phyloP scores from a whole-genome alignment of 2,329 filamentous ascomycete species.

The Alternaria gansuensis region DNA sequence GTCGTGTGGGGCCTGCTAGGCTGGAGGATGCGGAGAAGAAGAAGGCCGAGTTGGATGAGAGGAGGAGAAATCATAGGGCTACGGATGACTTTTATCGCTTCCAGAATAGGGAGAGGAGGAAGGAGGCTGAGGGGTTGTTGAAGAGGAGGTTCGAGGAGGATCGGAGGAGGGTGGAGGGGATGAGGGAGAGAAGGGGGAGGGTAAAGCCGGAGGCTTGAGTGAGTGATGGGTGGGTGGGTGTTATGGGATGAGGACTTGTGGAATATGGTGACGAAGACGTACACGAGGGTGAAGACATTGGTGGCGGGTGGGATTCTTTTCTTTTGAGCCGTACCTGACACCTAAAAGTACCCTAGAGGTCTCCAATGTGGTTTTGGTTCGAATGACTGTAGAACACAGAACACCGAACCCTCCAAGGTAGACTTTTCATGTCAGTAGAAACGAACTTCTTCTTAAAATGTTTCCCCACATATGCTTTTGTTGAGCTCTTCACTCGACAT shows the following conservation, averaged over 20 bases:
- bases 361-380: too few relatives aligned
- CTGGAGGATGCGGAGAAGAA: conserved; percentile 70
- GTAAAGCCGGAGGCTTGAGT: conserved; percentile 40
- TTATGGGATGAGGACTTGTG: too few relatives aligned
- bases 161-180: conserved; percentile 72
- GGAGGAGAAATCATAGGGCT: conserved; percentile 66
- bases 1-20: conserved; percentile 73
- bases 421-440: too few relatives aligned
- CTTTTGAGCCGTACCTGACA: too few relatives aligned
- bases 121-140: conserved; percentile 75
- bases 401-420: too few relatives aligned
- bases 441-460: neutral
- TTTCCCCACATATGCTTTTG: too few relatives aligned
- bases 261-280: neutral
- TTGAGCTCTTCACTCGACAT: neutral
- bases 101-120: conserved; percentile 81
- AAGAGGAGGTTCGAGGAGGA: conserved; percentile 80
- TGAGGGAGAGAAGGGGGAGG: conserved; percentile 69
- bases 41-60: conserved; percentile 63
- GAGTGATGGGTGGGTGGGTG: neutral
- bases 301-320: too few relatives aligned
- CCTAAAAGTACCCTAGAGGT: too few relatives aligned
- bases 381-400: too few relatives aligned
- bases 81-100: conserved; percentile 81
- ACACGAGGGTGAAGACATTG: neutral